Evolutionary conservation across 345 rosid genomes (phyloP).

Genomic region (Citrus cavaleriei): DNA sequence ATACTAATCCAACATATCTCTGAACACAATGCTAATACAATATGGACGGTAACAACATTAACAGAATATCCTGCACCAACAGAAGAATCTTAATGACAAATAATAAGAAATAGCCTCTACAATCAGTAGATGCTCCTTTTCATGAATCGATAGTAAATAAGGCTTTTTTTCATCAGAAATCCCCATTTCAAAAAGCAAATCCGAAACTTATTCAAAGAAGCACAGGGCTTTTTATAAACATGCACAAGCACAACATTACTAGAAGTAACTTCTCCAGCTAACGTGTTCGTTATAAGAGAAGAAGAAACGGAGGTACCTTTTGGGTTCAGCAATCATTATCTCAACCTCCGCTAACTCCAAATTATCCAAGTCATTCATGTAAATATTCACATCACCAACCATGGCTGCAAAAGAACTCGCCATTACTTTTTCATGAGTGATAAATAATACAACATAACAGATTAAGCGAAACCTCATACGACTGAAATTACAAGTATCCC

Average conservation of each 20-base stretch:
- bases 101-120: neutral
- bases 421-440: neutral
- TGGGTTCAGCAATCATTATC: constrained; percentile 88
- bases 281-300: too few relatives aligned
- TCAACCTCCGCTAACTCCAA: constrained; percentile 75
- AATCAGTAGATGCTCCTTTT: neutral
- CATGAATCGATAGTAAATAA: neutral
- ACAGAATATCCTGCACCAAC: neutral
- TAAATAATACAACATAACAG: neutral
- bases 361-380: constrained; percentile 91
- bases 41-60: neutral
- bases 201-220: too few relatives aligned
- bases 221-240: too few relatives aligned
- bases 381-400: constrained; percentile 90
- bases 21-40: neutral
- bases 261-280: too few relatives aligned
- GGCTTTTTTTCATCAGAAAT: neutral
- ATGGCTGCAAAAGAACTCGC: constrained; percentile 46
- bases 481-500: neutral
- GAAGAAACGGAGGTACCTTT: constrained; percentile 42
- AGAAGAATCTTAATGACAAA: neutral
- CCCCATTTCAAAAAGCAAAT: neutral
- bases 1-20: neutral
- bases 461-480: neutral
- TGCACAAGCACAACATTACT: too few relatives aligned